Percentiles rank a stretch among this genome's conserved stretches.
phyloP scores from a whole-genome alignment of 2,329 filamentous ascomycete species.

The Pyrenochaeta sp. region DNA sequence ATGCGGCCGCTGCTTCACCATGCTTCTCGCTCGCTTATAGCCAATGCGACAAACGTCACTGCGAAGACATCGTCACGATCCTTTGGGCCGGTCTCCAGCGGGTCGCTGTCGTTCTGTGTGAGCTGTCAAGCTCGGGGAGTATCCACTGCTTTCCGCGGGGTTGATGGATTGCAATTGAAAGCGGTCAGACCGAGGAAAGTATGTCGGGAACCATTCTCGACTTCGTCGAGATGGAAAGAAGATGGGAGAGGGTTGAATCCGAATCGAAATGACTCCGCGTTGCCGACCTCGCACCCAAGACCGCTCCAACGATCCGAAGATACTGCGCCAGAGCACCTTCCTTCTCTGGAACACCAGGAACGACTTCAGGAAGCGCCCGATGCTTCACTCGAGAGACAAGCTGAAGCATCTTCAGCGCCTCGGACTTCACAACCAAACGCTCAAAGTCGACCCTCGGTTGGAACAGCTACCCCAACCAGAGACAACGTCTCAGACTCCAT shows the following conservation, averaged over 20 bases:
- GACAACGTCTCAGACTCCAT: slow-evolving; percentile 35
- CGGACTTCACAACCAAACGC: not conserved
- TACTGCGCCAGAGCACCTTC: slow-evolving; percentile 10
- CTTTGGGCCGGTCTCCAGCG: slow-evolving; percentile 13
- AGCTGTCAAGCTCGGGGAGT: slow-evolving; percentile 39
- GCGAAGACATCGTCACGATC: slow-evolving; percentile 19
- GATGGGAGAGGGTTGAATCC: slow-evolving; percentile 24
- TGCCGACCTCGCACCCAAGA: slow-evolving; percentile 21
- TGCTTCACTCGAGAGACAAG: slow-evolving; percentile 14
- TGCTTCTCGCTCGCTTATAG: slow-evolving; percentile 45
- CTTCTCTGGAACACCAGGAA: slow-evolving; percentile 24
- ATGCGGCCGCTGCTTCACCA: slow-evolving; percentile 52
- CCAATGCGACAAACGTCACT: slow-evolving; percentile 23
- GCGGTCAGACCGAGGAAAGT: slow-evolving; percentile 3
- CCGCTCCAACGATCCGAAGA: slow-evolving; percentile 10
- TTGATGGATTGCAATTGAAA: slow-evolving; percentile 10
- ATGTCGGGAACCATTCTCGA: slow-evolving; percentile 25
- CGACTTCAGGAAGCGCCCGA: slow-evolving; percentile 22
- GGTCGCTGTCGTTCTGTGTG: slow-evolving; percentile 32
- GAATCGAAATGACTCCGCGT: slow-evolving; percentile 31
- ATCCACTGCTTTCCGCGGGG: slow-evolving; percentile 18
- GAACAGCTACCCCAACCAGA: slow-evolving; percentile 9
- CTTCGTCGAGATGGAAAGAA: slow-evolving; percentile 27
- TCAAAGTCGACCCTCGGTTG: slow-evolving; percentile 2
- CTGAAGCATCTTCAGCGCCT: slow-evolving; percentile 8